These are phyloP conservation scores for Fusarium sp. DNA, from an alignment of 2,329 filamentous ascomycete species.

Conservation along the genomic window DNA sequence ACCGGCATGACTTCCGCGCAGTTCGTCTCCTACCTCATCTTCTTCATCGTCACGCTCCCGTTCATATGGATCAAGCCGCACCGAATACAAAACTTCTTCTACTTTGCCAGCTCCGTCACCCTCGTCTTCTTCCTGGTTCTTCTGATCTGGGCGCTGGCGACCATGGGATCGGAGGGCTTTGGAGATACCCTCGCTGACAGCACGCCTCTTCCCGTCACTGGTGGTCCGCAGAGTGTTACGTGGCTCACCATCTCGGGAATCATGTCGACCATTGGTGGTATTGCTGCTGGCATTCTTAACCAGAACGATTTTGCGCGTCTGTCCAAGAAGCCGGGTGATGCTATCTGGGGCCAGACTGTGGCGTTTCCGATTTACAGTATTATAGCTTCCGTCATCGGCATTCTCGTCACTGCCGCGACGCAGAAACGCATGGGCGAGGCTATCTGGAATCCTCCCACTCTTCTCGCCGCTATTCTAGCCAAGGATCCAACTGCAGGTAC, in stretches of 20 bases:
- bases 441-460: conserved; percentile 51
- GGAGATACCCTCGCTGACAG: conserved; percentile 45
- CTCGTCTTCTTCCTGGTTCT: conserved; percentile 54
- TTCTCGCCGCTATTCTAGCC: conserved; percentile 47
- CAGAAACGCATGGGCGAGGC: conserved; percentile 49
- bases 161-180: conserved; percentile 53
- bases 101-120: conserved; percentile 51
- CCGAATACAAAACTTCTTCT: conserved; percentile 54
- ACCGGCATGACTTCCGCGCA: conserved; percentile 56
- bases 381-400: conserved; percentile 50
- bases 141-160: conserved; percentile 56
- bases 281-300: conserved; percentile 51
- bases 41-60: conserved; percentile 54
- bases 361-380: conserved; percentile 50
- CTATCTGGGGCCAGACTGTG: conserved; percentile 49
- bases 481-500: conserved; percentile 46
- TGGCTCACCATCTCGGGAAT: conserved; percentile 52
- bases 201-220: conserved; percentile 37
- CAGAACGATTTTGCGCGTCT: conserved; percentile 53
- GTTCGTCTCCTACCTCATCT: conserved; percentile 56
- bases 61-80: conserved; percentile 57
- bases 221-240: conserved; percentile 44
- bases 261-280: conserved; percentile 50
- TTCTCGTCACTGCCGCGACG: conserved; percentile 52
- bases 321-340: conserved; percentile 44